Evolutionary conservation across 148 eudicot species (phyloP), one percentile per base, ranked within the genome.

Genomic region (Fallopia convolvulus): DNA sequence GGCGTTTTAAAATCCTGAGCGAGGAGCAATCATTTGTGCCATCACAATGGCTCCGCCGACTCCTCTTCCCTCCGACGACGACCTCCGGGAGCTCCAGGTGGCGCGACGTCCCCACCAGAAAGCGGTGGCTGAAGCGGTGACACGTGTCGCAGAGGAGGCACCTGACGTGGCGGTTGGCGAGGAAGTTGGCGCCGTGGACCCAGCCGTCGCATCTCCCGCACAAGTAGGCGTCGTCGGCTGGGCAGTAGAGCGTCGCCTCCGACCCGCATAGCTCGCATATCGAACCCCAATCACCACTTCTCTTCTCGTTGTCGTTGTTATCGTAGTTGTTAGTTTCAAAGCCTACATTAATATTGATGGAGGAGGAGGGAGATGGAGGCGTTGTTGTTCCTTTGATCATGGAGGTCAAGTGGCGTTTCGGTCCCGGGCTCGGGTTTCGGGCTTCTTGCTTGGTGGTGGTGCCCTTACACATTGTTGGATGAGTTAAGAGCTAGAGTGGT

Each of bases 141-240:
- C 86, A 84, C 8, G 82, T 79, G 82, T 20, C 32, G 49, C 86
- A 84, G 4, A 84, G 76, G 21, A 79, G 63, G 74, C 82, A 79
- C 23, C 86, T 76, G 70, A 77, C 17, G 42, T 84, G 86, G 79
- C 86, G 82, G 18, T 60, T 77, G 0, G 86, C 86, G 15, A 84
- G 53, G 82, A 84, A 84, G 78, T 84, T 84, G 12, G 86, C 86
- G 18, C 84, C 84, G 52, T 84, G 86, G 40, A 84, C 86, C 86
- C 80, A 79, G 6, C 61, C 55, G 71, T 84, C 86, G 63, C 86
- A 84, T 76, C 81, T 81, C 56, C 68, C 53, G 79, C 86, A 84
- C 18, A 84, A 41, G 72, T 76, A 84, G 1, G 86, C 86, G 44
- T 79, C 66, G 72, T 84, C 84, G 68, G 86, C 83, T 53, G 70